Percentiles rank a stretch among this genome's conserved stretches.
These are phyloP conservation scores for Paramecium sonneborni DNA, from an alignment of 73 alveolate genomes.

Conservation along the genomic window DNA sequence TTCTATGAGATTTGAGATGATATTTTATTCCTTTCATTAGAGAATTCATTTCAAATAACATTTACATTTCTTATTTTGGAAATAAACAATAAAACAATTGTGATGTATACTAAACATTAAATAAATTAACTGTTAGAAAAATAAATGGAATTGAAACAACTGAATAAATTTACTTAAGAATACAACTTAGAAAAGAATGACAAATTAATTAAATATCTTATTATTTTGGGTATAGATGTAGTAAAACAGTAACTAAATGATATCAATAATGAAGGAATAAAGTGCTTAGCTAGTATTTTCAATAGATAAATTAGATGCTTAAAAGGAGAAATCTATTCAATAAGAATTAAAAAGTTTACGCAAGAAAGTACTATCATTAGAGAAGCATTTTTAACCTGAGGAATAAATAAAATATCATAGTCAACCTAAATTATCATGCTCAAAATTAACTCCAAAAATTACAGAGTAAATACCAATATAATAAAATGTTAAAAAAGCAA, in stretches of 20 bases:
- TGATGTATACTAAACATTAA: not conserved
- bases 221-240: not conserved
- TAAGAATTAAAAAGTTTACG: not conserved
- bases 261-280: not conserved
- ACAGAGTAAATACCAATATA: not conserved
- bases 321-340: not conserved
- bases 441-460: slow-evolving; percentile 25
- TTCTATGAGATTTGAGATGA: too few species aligned
- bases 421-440: not conserved
- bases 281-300: not conserved
- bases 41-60: too few species aligned
- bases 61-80: too few species aligned
- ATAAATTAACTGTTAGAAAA: slow-evolving; percentile 24
- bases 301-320: not conserved
- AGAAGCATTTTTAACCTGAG: slow-evolving; percentile 10
- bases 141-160: slow-evolving; percentile 14
- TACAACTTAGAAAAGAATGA: not conserved
- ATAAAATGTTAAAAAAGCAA: not conserved
- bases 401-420: slow-evolving; percentile 30
- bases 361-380: not conserved
- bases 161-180: not conserved
- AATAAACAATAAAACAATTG: too few species aligned
- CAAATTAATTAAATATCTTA: not conserved
- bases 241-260: not conserved
- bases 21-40: too few species aligned